A percentile compares a stretch with the other conserved stretches of the same genome.
Conservation (phyloP, 2,329 filamentous ascomycete species). For the Cercospora nicotianae region DNA sequence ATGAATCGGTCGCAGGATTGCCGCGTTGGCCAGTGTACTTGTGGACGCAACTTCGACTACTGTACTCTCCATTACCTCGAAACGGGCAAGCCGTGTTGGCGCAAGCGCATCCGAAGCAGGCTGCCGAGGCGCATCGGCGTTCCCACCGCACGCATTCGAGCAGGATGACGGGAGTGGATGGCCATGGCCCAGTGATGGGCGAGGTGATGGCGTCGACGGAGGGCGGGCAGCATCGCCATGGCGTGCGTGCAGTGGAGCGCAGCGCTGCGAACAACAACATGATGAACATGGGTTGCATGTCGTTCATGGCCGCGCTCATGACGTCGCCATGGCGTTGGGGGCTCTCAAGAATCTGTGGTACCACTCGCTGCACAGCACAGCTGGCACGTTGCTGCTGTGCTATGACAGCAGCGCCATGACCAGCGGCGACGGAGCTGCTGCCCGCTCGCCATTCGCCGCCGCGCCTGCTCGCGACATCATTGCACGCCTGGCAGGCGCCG, state of each 20-base stretch:
- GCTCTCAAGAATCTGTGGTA: background rate
- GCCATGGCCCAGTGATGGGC: background rate
- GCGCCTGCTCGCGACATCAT: background rate
- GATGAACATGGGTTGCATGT: background rate
- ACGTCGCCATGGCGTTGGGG: background rate
- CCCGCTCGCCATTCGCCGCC: background rate
- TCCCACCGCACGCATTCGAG: background rate
- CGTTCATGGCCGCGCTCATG: background rate
- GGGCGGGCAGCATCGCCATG: background rate
- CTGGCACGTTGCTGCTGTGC: background rate
- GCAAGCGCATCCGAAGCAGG: background rate
- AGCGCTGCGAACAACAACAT: background rate
- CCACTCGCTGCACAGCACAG: background rate
- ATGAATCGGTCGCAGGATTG: background rate
- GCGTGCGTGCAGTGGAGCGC: background rate
- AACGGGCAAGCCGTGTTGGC: background rate
- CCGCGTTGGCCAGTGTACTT: background rate
- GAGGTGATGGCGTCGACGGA: background rate
- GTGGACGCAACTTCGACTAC: background rate
- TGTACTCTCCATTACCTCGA: background rate
- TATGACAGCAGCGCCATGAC: no score
- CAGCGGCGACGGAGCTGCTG: background rate
- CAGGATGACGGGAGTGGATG: background rate
- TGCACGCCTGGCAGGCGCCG: background rate
- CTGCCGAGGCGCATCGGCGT: background rate